These are phyloP conservation scores for Penicillium sp. DNA, from an alignment of 2,329 filamentous ascomycete species.

Conservation along the genomic window DNA sequence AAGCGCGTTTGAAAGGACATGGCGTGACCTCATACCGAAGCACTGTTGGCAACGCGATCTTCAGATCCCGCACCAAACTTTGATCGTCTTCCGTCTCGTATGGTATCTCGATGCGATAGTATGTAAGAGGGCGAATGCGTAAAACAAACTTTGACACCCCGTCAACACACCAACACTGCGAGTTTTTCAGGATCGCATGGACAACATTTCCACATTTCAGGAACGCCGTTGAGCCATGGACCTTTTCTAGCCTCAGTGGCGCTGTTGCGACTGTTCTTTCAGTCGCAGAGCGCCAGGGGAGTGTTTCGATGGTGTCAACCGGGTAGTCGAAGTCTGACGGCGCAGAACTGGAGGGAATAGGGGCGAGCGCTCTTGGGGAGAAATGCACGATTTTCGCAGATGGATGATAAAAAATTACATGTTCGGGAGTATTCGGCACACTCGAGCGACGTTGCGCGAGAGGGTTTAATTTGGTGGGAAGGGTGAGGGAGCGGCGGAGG, in stretches of 20 bases:
- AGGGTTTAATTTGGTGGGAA: constrained; percentile 36
- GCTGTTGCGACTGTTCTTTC: constrained; percentile 83
- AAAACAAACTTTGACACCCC: constrained; percentile 82
- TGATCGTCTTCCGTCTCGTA: constrained; percentile 62
- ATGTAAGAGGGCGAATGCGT: constrained; percentile 76
- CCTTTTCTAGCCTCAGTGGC: constrained; percentile 77
- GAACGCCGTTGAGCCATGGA: constrained; percentile 82
- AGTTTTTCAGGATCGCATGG: constrained; percentile 82
- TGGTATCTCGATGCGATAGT: constrained; percentile 87
- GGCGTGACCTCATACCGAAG: constrained; percentile 83
- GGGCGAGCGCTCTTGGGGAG: constrained; percentile 42
- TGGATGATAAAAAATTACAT: constrained; percentile 67
- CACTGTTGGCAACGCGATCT: constrained; percentile 67
- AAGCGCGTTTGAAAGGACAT: constrained; percentile 78
- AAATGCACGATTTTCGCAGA: constrained; percentile 71
- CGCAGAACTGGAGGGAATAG: constrained; percentile 43
- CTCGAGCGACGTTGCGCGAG: constrained; percentile 29
- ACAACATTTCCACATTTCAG: constrained; percentile 80
- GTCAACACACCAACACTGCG: constrained; percentile 92
- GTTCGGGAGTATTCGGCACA: constrained; percentile 32
- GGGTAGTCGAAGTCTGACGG: constrained; percentile 48
- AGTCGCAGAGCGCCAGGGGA: constrained; percentile 71
- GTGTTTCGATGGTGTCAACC: constrained; percentile 57
- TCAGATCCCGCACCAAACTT: constrained; percentile 63
- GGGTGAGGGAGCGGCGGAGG: constrained; percentile 37